These are phyloP conservation scores for Pythium sukuiense DNA, from an alignment of 352 stramenopile species.

Conservation along the genomic window DNA sequence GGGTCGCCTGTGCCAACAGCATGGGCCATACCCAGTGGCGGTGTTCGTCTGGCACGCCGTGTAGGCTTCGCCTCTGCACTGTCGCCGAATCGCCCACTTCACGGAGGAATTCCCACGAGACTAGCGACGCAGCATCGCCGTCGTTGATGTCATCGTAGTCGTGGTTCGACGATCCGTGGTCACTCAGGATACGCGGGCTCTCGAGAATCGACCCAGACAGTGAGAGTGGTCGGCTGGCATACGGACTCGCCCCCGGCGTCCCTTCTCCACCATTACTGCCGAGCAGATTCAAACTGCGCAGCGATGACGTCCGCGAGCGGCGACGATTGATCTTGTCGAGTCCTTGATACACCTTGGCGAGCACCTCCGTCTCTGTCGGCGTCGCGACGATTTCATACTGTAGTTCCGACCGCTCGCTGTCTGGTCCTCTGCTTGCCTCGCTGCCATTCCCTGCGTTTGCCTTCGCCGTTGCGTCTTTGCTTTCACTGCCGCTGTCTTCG, in stretches of 20 bases:
- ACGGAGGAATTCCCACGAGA: slow-evolving; percentile 47
- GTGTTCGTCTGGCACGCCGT: slow-evolving; percentile 63
- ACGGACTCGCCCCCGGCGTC: slow-evolving; percentile 28
- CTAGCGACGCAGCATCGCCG: background rate
- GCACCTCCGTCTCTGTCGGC: slow-evolving; percentile 67
- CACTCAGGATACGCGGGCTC: slow-evolving; percentile 40
- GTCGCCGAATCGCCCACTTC: slow-evolving; percentile 28
- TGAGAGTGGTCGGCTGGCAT: slow-evolving; percentile 51
- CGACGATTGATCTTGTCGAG: slow-evolving; percentile 75
- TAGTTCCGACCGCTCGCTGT: slow-evolving; percentile 26
- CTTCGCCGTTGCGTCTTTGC: background rate
- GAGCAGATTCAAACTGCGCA: slow-evolving; percentile 52
- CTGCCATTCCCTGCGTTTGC: slow-evolving; percentile 1
- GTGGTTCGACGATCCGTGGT: slow-evolving; percentile 25
- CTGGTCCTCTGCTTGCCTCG: slow-evolving; percentile 37
- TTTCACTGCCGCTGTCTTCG: slow-evolving; percentile 10
- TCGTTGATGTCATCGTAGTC: slow-evolving; percentile 25
- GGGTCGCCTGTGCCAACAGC: slow-evolving; percentile 49
- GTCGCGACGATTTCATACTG: slow-evolving; percentile 68
- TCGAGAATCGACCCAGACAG: slow-evolving; percentile 57
- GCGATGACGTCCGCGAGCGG: slow-evolving; percentile 62
- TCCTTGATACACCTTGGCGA: slow-evolving; percentile 64
- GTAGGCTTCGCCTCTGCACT: slow-evolving; percentile 48
- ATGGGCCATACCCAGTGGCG: slow-evolving; percentile 73
- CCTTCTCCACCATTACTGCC: slow-evolving; percentile 30